phyloP scores from a whole-genome alignment of 169 alveolate species.

The Eimeria acervulina region DNA sequence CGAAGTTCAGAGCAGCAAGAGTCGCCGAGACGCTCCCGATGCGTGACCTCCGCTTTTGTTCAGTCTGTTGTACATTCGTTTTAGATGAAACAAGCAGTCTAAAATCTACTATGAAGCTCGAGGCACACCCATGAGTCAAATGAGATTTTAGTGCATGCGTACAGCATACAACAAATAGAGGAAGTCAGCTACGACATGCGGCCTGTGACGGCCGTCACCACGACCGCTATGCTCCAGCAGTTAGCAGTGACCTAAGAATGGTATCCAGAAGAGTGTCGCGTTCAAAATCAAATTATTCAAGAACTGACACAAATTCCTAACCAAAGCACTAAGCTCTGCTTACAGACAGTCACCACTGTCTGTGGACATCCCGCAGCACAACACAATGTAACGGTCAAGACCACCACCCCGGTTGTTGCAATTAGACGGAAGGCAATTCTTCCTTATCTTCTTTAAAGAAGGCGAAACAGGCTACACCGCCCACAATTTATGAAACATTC shows the following conservation, averaged over 20 bases:
- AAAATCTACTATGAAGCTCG: not conserved
- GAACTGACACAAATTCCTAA: not conserved
- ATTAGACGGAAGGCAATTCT: not conserved
- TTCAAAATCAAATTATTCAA: not conserved
- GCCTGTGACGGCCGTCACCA: not conserved
- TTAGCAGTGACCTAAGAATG: not conserved
- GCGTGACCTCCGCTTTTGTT: not conserved
- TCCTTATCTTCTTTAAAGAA: not conserved
- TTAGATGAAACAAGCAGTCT: not conserved
- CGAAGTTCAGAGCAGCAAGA: not conserved
- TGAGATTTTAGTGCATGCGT: not conserved
- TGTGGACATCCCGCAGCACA: not conserved
- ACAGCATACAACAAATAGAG: not conserved
- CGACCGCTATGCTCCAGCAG: not conserved
- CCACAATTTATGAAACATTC: too few species aligned
- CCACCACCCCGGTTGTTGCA: not conserved
- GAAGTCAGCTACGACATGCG: not conserved
- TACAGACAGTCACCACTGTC: not conserved
- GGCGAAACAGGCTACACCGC: not conserved
- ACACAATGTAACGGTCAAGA: not conserved
- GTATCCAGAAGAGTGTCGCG: not conserved
- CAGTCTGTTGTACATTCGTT: not conserved
- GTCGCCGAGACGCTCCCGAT: slow-evolving; percentile 10
- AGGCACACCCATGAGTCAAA: not conserved
- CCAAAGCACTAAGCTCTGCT: not conserved